These are phyloP conservation scores for Pseudovirgaria hyperparasitica DNA, from an alignment of 2,329 filamentous ascomycete species.

Conservation along the genomic window DNA sequence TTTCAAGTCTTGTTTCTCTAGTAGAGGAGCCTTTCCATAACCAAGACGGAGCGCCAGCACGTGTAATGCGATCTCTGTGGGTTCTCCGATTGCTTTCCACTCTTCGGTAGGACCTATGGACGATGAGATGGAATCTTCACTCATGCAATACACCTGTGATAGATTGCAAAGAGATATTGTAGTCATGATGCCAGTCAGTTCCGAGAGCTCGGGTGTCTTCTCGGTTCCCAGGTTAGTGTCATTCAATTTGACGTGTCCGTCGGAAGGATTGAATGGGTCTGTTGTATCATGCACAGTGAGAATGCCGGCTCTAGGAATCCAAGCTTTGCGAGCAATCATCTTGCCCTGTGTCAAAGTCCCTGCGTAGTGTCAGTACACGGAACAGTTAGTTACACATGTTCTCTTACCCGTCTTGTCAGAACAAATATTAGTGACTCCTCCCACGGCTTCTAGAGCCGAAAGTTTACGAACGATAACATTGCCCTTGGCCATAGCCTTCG, in stretches of 20 bases:
- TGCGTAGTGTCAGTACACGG: too few species aligned
- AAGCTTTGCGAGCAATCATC: conserved; percentile 26
- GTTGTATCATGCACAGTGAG: conserved; percentile 20
- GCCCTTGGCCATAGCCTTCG: conserved; percentile 27
- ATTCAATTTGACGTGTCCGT: conserved; percentile 19
- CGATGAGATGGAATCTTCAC: too few species aligned
- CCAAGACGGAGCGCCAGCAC: conserved; percentile 26
- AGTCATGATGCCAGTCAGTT: conserved; percentile 19
- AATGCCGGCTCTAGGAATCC: conserved; percentile 21
- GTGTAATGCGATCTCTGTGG: conserved; percentile 27
- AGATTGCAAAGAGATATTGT: conserved; percentile 28
- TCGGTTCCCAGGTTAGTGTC: conserved; percentile 13
- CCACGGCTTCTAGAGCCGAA: conserved; percentile 26
- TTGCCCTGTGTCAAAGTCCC: conserved; percentile 27
- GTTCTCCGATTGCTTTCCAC: conserved; percentile 24
- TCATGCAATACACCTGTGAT: conserved; percentile 15
- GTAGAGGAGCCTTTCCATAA: conserved; percentile 19
- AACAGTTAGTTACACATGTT: too few species aligned
- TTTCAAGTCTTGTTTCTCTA: conserved; percentile 15
- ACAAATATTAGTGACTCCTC: conserved; percentile 29
- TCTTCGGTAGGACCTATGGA: conserved; percentile 1
- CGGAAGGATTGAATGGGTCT: conserved; percentile 22
- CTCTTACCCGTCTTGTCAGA: conserved; percentile 29
- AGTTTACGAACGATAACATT: conserved; percentile 28
- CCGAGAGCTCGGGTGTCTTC: conserved; percentile 13